Evolutionary conservation across 108 stramenopile genomes (phyloP), one percentile per base, ranked within the genome.

Genomic region (Cylindrotheca fusiformis): DNA sequence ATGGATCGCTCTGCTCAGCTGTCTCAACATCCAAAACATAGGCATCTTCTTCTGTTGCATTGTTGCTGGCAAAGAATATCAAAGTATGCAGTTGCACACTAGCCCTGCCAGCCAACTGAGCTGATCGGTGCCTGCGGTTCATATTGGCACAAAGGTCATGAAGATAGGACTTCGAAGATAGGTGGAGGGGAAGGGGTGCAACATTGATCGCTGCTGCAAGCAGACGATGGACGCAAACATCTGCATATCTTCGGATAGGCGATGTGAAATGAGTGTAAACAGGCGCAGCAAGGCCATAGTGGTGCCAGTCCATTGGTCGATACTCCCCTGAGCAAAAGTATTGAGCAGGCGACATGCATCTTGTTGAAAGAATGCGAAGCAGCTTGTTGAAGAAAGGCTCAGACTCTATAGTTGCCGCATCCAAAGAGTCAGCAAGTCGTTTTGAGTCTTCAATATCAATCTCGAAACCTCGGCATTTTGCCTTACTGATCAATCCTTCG

Each of bases 241-340:
- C 99, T 0, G 98, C 96, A 22, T 53, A 59, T 29, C 67, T 28
- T 25, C 99, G 97, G 63, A 99, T 99, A 22, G 99, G 99, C 6
- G 93, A 95, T 5, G 99, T 99, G 72, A 99, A 99, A 67, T 99
- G 99, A 0, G 98, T 99, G 74, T 99, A 99, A 10, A 99, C 91
- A 2, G 97, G 96, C n/a, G 97, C 95, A 4, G 97, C 99, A 1
- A 99, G 87, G 50, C 99, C 99, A 64, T 99, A 99, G 80, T 99
- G 99, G 58, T 87, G 86, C 88, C 90, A 93, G 45, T 93, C 91
- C 46, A 69, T 84, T 1, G 90, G 81, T 59, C 87, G 83, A 36
- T 85, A 88, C 65, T 99, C 97, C 36, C 97, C 96, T 4, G 95
- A 97, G 58, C 97, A 97, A 61, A 99, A 99, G 71, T 99, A 99